Percentiles rank a stretch among this genome's conserved stretches.
These are phyloP conservation scores for Chytriomyces confervae DNA, from an alignment of 192 early-diverging fungal species.

Conservation along the genomic window DNA sequence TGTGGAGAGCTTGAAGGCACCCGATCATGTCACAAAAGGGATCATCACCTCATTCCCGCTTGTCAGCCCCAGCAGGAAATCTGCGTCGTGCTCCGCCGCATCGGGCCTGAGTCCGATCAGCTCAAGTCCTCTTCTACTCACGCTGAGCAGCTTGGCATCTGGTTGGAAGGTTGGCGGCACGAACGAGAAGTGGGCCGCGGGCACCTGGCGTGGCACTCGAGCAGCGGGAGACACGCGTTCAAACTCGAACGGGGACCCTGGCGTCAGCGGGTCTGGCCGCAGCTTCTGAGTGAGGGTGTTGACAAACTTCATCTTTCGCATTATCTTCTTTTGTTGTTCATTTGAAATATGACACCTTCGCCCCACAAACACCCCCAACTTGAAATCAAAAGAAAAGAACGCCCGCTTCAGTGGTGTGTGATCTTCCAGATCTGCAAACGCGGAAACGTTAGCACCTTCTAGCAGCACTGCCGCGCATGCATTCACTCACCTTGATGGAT, in stretches of 20 bases:
- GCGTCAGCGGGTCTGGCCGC: neutral
- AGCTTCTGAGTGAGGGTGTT: neutral
- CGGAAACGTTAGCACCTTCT: neutral
- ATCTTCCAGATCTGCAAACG: conserved; percentile 19
- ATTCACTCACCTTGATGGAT: conserved; percentile 64
- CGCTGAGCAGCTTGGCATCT: neutral
- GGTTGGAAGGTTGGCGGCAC: neutral
- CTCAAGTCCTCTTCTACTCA: neutral
- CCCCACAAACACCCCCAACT: too few relatives aligned
- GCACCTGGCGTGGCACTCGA: neutral
- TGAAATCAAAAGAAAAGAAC: neutral
- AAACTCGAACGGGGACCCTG: conserved; percentile 1
- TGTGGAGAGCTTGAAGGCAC: too few relatives aligned
- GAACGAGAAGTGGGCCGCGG: neutral
- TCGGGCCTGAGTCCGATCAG: neutral
- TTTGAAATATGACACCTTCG: too few relatives aligned
- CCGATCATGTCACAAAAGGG: too few relatives aligned
- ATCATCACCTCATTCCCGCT: neutral
- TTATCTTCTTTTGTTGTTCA: neutral
- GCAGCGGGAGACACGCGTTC: neutral
- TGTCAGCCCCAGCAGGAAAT: neutral
- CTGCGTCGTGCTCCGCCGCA: neutral
- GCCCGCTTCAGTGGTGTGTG: conserved; percentile 14
- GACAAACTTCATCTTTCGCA: neutral
- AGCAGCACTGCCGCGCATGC: neutral